Evolutionary conservation across 2,329 filamentous ascomycete species (phyloP), one percentile per base, ranked within the genome.

Genomic region (Penicillium sp.): DNA sequence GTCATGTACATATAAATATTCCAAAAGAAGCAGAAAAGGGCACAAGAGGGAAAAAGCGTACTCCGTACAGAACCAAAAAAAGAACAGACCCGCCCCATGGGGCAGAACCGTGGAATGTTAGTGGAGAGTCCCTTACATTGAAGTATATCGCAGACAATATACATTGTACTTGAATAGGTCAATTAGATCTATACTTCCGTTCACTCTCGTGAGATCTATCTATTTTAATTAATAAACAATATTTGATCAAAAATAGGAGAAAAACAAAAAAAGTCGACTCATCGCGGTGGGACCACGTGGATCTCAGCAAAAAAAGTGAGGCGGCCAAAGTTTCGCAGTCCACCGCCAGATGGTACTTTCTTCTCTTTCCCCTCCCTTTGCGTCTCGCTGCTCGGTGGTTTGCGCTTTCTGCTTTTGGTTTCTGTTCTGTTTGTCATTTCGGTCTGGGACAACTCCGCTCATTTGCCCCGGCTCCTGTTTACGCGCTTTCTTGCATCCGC

Each of bases 81-180:
- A 43, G 34, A 36, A 51, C 38, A 48, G 43, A 41, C 32, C 14
- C 36, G 27, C 51, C 49, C 60, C 46, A 59, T 48, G 50, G 59
- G 57, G 56, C 56, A 57, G 61, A 64, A 65, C 62, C 62, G 59
- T 64, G 62, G 62, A 62, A 65, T 62, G 59, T 38, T 29, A 53
- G 62, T 63, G 61, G 62, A 61, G 59, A 52, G 57, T 48, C 61
- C 62, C 51, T 53, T 50, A 38, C 32, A 21, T 45, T 9, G 7
- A 44, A 49, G n/a, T 41, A 29, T 46, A 44, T 31, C 7, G 11
- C 9, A 13, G n/a, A 48, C 4, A 31, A 31, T 21, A 21, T 10
- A 36, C 6, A 5, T 10, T 21, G 3, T 31, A 29, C 16, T n/a
- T 16, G 14, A 4, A 32, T 31, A 10, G 10, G 36, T 16, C 18